Evolutionary conservation across 768 basidiomycete species (phyloP).

Genomic region (Hericium coralloides): DNA sequence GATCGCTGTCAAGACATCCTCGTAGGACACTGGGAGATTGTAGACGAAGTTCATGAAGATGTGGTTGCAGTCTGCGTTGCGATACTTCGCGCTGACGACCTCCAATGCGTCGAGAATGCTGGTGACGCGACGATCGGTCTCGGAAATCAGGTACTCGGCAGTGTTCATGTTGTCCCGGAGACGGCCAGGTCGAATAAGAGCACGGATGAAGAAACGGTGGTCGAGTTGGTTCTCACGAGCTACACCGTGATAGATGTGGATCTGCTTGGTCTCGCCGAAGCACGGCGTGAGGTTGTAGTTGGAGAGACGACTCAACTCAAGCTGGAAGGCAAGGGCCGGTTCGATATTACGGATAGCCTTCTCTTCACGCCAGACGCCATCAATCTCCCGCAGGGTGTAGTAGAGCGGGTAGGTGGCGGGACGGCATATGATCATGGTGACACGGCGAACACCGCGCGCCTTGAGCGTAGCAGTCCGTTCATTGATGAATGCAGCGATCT

Average conservation of each 20-base stretch:
- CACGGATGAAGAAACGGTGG: constrained; percentile 95
- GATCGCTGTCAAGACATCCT: constrained; percentile 93
- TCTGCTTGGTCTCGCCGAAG: constrained; percentile 94
- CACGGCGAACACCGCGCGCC: constrained; percentile 80
- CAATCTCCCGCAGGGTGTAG: constrained; percentile 77
- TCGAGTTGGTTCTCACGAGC: constrained; percentile 97
- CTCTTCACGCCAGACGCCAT: constrained; percentile 83
- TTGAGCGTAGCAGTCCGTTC: constrained; percentile 49
- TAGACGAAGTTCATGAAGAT: constrained; percentile 99
- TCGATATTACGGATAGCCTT: constrained; percentile 97
- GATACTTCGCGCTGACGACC: constrained; percentile 81
- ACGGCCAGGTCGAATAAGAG: constrained; percentile 91
- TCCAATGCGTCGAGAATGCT: constrained; percentile 92
- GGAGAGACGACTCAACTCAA: constrained; percentile 92
- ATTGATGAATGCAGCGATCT: constrained; percentile 66
- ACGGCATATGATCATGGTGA: constrained; percentile 88
- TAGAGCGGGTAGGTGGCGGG: constrained; percentile 89
- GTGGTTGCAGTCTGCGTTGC: constrained; percentile 95
- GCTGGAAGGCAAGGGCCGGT: constrained; percentile 94
- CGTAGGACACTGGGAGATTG: constrained; percentile 89
- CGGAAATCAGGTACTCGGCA: constrained; percentile 97
- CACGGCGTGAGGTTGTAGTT: constrained; percentile 96
- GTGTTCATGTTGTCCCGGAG: constrained; percentile 87
- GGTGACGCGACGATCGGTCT: constrained; percentile 94
- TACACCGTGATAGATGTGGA: constrained; percentile 95